These are phyloP conservation scores for Fomes fomentarius DNA, from an alignment of 1,284 basidiomycete genomes.

Conservation along the genomic window DNA sequence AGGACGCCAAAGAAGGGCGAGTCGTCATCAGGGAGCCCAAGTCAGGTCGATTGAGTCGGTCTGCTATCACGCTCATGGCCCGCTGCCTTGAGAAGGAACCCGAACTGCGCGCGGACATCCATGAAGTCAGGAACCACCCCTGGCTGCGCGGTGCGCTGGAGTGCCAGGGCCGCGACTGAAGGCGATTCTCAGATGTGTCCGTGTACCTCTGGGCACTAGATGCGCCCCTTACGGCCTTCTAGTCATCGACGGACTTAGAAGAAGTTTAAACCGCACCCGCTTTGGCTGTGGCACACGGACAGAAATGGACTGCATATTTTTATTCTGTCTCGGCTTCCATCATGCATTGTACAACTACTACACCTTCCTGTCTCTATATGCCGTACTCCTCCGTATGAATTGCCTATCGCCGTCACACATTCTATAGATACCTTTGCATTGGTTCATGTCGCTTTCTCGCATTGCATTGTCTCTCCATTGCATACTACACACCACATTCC, in stretches of 20 bases:
- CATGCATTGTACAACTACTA: neutral
- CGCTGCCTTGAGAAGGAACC: constrained; percentile 80
- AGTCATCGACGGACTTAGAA: neutral
- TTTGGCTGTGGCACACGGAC: constrained; percentile 13
- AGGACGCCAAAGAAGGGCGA: constrained; percentile 60
- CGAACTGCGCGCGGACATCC: constrained; percentile 65
- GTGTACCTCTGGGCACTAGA: neutral
- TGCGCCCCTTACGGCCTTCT: neutral
- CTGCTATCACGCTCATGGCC: constrained; percentile 53
- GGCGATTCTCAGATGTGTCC: neutral
- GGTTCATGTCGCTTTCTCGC: constrained; percentile 8
- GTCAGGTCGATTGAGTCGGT: constrained; percentile 22
- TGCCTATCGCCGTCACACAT: constrained; percentile 8
- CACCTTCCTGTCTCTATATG: constrained; percentile 12
- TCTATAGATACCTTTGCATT: constrained; percentile 18
- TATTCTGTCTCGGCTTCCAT: constrained; percentile 14
- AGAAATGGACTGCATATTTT: constrained; percentile 8
- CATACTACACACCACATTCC: constrained; percentile 4
- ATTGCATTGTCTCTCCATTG: neutral
- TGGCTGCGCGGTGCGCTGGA: constrained; percentile 60
- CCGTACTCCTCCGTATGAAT: neutral
- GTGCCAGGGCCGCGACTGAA: constrained; percentile 19
- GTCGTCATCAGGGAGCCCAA: constrained; percentile 37
- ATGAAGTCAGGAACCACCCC: constrained; percentile 73
- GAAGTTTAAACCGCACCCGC: neutral